Conservation (phyloP, 1,139 yeast genomes). For the Fermentozyma sake region DNA sequence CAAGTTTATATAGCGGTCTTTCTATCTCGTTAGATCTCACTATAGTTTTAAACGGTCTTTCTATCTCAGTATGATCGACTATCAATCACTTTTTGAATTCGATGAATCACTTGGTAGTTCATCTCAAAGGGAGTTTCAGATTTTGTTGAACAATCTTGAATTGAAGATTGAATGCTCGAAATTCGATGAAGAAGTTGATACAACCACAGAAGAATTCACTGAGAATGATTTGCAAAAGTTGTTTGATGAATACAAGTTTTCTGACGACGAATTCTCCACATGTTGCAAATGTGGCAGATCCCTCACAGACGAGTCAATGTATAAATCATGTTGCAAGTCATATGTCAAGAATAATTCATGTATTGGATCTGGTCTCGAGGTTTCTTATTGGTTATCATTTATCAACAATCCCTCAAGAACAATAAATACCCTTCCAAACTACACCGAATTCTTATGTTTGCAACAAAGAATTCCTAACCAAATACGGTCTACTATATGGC, state of each 20-base stretch:
- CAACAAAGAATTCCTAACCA: constrained; percentile 41
- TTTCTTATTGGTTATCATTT: constrained; percentile 43
- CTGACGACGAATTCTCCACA: constrained; percentile 32
- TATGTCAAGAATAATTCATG: constrained; percentile 14
- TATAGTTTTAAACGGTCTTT: constrained; percentile 1
- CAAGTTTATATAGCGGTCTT: no score
- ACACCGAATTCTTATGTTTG: constrained; percentile 37
- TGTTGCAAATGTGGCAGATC: constrained; percentile 28
- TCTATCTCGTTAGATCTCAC: no score
- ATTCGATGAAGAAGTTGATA: constrained; percentile 9
- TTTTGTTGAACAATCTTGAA: constrained; percentile 29
- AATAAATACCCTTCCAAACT: constrained; percentile 43
- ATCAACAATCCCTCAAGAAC: constrained; percentile 43
- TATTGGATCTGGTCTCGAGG: constrained; percentile 28
- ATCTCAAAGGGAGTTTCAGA: constrained; percentile 9
- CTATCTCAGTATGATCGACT: constrained; percentile 17
- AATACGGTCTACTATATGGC: constrained; percentile 36
- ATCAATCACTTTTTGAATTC: constrained; percentile 37
- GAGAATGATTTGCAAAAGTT: constrained; percentile 12
- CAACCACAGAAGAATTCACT: constrained; percentile 9
- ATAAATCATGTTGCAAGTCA: constrained; percentile 19
- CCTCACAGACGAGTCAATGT: constrained; percentile 10
- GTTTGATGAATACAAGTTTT: constrained; percentile 22
- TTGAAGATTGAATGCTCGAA: constrained; percentile 26
- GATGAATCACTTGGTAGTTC: constrained; percentile 37